Base-by-base conservation (phyloP, 805 yeast species). In the Clavispora carvajalis region DNA sequence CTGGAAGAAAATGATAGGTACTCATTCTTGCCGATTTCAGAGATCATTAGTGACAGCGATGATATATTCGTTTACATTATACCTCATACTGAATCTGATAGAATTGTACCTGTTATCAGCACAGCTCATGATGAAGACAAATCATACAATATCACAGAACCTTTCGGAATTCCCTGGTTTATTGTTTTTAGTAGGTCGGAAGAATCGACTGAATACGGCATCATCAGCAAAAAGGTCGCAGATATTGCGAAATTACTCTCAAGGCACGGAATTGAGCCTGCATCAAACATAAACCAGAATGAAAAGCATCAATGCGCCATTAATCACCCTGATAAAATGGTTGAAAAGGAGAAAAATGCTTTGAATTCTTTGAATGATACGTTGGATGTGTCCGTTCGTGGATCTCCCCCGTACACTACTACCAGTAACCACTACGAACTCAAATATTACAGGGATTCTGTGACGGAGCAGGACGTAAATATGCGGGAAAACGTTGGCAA, bases 131-230 rank as follows among this genome's bases (percentile, higher is more conserved):
- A 70, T 58, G 41, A 65, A 40, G 63, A 65, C 39, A 49, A 52
- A 33, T 58, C 66, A 1, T 61, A 63, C 38, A 59, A 60, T 9
- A 55, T 63, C 10, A 67, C 73, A 1, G 69, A 69, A 33, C 60
- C 80, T 1, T 85, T 88, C 62, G 95, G 89, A 2, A 58, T 81
- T 1, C 98, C 98, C 2, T 78, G 87, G 51, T 80, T 89, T 49
- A 67, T 89, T 22, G 71, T 79, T 0, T 53, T 88, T 38, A 55
- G 71, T 2, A 65, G 67, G 25, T 69, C 67, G 1, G 42, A 48
- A 3, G 91, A 85, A 28, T 58, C 71, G 5, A 51, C 53, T 3
- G 79, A 86, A 18, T 79, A 75, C 53, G 83, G 82, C 5, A 52
- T 59, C 1, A 78, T 89, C 7, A 63, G 83, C 47, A 55, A 57